Evolutionary conservation across 2,329 filamentous ascomycete species (phyloP), one percentile per base, ranked within the genome.

Genomic region (Aspergillus phoenicis): DNA sequence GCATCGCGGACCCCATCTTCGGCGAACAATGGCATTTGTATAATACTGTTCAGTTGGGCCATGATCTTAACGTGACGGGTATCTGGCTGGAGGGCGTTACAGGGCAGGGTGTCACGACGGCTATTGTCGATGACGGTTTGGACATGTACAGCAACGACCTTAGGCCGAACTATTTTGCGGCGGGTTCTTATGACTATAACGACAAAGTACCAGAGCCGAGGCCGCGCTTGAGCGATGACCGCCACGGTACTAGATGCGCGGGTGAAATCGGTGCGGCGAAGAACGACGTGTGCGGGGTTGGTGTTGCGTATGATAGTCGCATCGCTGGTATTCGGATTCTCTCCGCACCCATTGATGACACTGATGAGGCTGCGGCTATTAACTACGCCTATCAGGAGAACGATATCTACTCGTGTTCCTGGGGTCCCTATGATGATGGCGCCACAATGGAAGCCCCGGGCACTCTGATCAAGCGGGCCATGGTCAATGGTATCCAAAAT

Each of bases 331-430:
- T 98, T 66, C 91, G 95, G 57, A 99, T 99, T 66, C 84, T 99
- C 6, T 96, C 91, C 60, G 94, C 93, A 71, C 82, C 91, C 52
- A 97, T 99, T 66, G 90, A 89, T 54, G 95, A 99, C 74, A 89
- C 91, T 28, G 95, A 99, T 71, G 95, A 99, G 78, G 93, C 95
- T 24, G 83, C 89, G 30, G 91, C 95, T 22, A 88, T 99, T 83
- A 97, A 96, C 77, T 98, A 94, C 80, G 90, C 90, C 64, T 95
- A 87, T 71, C 88, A 97, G 70, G 83, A 94, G 63, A 99, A 97
- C 74, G 87, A 97, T 62, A 98, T 99, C 61, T 99, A 97, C 79
- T 99, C 95, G 0, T 99, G 95, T 80, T 99, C 95, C 0, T 99
- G 95, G 95, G 95, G 95, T 0, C 95, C 95, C 8, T 91, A 93